These are phyloP conservation scores for Opeltia flavorubescens DNA, from an alignment of 495 filamentous ascomycete species.

Conservation along the genomic window DNA sequence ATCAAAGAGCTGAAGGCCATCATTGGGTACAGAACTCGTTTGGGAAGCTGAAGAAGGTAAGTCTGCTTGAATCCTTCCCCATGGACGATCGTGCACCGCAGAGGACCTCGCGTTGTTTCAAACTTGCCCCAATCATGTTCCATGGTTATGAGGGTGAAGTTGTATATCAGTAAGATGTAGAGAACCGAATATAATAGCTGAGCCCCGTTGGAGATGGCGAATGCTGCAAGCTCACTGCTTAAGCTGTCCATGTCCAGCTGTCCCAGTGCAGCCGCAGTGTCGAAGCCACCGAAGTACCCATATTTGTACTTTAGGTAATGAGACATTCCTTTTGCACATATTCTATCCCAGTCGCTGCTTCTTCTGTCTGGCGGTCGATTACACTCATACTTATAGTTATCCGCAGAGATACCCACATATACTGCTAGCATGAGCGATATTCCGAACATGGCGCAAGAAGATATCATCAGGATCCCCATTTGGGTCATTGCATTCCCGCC, in stretches of 20 bases:
- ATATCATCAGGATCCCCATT: not conserved
- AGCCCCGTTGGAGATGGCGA: constrained; percentile 3
- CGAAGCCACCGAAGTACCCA: constrained; percentile 5
- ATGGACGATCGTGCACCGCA: constrained; percentile 3
- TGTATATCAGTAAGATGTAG: constrained; percentile 6
- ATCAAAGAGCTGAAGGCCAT: constrained; percentile 4
- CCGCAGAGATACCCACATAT: not conserved
- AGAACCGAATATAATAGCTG: constrained; percentile 3
- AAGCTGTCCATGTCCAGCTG: not conserved
- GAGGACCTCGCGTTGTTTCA: not conserved
- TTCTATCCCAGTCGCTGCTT: not conserved
- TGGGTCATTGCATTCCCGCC: not conserved
- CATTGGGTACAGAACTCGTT: not conserved
- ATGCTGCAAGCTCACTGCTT: constrained; percentile 2
- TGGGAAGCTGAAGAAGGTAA: constrained; percentile 1
- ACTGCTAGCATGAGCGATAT: not conserved
- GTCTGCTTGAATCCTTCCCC: constrained; percentile 1
- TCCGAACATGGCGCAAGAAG: not conserved
- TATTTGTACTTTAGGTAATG: not conserved
- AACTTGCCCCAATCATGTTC: constrained; percentile 6
- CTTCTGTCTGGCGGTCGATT: not conserved
- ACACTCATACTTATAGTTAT: not conserved
- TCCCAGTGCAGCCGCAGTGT: not conserved
- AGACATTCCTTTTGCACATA: not conserved
- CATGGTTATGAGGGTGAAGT: constrained; percentile 6